Evolutionary conservation across 2,329 filamentous ascomycete genomes (phyloP).

Genomic region (Phyllosticta citrichinensis): DNA sequence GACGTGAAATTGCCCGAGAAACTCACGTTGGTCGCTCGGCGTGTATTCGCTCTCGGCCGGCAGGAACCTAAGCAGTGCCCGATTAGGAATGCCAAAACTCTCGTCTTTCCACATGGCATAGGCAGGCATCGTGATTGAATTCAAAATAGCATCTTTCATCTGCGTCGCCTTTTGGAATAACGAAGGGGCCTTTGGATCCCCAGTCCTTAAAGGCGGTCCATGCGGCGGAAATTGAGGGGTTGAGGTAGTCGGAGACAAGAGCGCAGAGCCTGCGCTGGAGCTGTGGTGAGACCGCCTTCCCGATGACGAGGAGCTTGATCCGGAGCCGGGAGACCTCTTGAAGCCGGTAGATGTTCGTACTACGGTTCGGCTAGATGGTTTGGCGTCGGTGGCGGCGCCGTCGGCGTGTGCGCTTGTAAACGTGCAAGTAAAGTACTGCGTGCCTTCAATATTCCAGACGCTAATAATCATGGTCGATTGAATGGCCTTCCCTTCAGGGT

Average conservation of each 20-base stretch:
- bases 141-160: slow-evolving; percentile 68
- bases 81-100: slow-evolving; percentile 63
- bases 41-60: slow-evolving; percentile 28
- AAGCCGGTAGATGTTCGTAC: slow-evolving; percentile 31
- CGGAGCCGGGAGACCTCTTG: slow-evolving; percentile 25
- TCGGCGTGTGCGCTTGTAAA: slow-evolving; percentile 49
- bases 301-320: slow-evolving; percentile 30
- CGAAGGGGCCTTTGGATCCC: slow-evolving; percentile 50
- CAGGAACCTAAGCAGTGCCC: slow-evolving; percentile 42
- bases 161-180: slow-evolving; percentile 62
- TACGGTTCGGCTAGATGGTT: slow-evolving; percentile 28
- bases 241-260: slow-evolving; percentile 45
- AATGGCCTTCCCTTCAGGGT: slow-evolving; percentile 24
- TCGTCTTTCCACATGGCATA: slow-evolving; percentile 75
- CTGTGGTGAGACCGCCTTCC: slow-evolving; percentile 19
- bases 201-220: slow-evolving; percentile 51
- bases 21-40: slow-evolving; percentile 34
- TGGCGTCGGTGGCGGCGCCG: slow-evolving; percentile 8
- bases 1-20: slow-evolving; percentile 50
- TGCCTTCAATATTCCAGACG: slow-evolving; percentile 59
- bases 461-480: slow-evolving; percentile 69
- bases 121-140: slow-evolving; percentile 64
- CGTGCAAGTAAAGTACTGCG: slow-evolving; percentile 63
- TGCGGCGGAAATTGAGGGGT: slow-evolving; percentile 55
- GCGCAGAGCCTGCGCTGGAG: slow-evolving; percentile 28